phyloP scores from a whole-genome alignment of 129 eudicot species.

The Deinandra increscens region DNA sequence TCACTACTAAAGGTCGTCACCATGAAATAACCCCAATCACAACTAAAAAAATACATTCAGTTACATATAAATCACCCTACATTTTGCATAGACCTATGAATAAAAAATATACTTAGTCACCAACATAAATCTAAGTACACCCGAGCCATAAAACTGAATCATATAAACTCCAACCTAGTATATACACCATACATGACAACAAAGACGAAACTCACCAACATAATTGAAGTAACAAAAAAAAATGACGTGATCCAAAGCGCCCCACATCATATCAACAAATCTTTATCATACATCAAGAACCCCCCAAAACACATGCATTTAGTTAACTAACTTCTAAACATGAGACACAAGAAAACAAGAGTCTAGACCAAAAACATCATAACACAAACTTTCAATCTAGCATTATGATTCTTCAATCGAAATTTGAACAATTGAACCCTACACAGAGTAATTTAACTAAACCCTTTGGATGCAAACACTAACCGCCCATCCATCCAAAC shows the following conservation, averaged over 20 bases:
- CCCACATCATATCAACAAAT: slow-evolving; percentile 5
- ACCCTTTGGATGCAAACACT: slow-evolving; percentile 9
- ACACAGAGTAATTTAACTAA: slow-evolving; percentile 14
- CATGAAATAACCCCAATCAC: not conserved
- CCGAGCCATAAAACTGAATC: not conserved
- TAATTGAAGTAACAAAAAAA: not conserved
- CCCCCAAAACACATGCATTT: slow-evolving; percentile 15
- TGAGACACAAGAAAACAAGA: slow-evolving; percentile 6
- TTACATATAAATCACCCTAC: not conserved
- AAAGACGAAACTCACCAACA: not conserved
- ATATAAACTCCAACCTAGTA: not conserved
- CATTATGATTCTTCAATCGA: not conserved
- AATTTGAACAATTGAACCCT: slow-evolving; percentile 4
- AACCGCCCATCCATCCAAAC: slow-evolving; percentile 23
- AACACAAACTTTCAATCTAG: not conserved
- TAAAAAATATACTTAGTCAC: not conserved
- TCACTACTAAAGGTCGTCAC: not conserved
- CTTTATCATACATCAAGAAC: slow-evolving; percentile 9
- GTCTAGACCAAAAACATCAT: not conserved
- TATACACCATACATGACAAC: not conserved
- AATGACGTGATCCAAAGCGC: not conserved
- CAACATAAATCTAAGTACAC: slow-evolving; percentile 9
- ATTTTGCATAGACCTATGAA: too few relatives aligned
- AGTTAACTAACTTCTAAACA: slow-evolving; percentile 17
- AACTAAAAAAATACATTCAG: slow-evolving; percentile 8